Evolutionary conservation across 345 rosid species (phyloP).

Genomic region (sweet orange (Citrus sinensis)): DNA sequence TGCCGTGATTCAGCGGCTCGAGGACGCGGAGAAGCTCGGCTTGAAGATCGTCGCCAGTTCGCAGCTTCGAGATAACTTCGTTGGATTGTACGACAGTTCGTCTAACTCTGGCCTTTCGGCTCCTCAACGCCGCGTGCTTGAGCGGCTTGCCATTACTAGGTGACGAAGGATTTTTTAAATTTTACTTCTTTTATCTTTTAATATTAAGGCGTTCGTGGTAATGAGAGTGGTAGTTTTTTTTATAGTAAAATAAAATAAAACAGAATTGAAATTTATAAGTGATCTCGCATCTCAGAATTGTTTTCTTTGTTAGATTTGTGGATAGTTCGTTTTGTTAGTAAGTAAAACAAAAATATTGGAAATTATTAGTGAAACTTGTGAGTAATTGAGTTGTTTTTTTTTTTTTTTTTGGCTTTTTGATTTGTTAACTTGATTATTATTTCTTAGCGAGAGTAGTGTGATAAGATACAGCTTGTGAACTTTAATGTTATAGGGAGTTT

Average conservation of each 20-base stretch:
- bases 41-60: constrained; percentile 50
- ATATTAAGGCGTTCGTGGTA: neutral
- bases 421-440: too few relatives aligned
- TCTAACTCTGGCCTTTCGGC: constrained; percentile 30
- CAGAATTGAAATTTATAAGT: too few relatives aligned
- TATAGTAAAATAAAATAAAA: too few relatives aligned
- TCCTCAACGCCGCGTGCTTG: constrained; percentile 57
- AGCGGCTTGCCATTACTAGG: constrained; percentile 61
- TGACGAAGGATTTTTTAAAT: constrained; percentile 4
- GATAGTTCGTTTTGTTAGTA: neutral
- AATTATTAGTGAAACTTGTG: neutral
- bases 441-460: too few relatives aligned
- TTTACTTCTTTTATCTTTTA: neutral
- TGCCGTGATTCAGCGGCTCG: constrained; percentile 41
- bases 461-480: too few relatives aligned
- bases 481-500: too few relatives aligned
- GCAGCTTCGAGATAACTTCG: constrained; percentile 59
- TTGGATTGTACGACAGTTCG: constrained; percentile 56
- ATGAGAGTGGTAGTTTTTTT: too few relatives aligned
- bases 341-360: neutral
- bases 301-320: too few relatives aligned
- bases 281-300: too few relatives aligned
- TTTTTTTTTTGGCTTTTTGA: neutral
- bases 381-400: neutral
- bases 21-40: constrained; percentile 46